phyloP scores from a whole-genome alignment of 331 rosid species.

The Malus hybrid region DNA sequence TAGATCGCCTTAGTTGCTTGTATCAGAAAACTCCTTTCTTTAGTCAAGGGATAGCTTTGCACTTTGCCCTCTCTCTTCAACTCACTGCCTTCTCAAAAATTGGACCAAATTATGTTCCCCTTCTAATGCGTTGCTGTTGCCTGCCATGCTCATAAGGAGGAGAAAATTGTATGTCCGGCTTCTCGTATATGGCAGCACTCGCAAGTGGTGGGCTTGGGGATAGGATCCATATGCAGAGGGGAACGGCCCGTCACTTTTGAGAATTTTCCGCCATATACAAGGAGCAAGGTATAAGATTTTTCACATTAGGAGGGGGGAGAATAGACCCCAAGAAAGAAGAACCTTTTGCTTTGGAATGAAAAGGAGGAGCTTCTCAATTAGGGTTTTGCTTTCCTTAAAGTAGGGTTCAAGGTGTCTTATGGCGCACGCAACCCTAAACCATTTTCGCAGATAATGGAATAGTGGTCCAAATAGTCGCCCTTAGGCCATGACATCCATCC shows the following conservation, averaged over 20 bases:
- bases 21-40: not conserved
- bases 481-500: not conserved
- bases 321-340: not conserved
- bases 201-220: not conserved
- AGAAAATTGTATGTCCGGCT: no score
- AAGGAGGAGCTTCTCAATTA: not conserved
- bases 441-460: not conserved
- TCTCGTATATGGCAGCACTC: not conserved
- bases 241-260: not conserved
- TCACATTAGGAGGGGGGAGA: not conserved
- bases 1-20: not conserved
- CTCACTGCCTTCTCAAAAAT: not conserved
- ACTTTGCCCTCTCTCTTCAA: not conserved
- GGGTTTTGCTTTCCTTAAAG: not conserved
- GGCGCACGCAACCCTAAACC: not conserved
- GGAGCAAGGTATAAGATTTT: not conserved
- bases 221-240: not conserved
- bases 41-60: not conserved
- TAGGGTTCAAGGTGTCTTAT: not conserved
- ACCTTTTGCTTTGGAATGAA: conserved; percentile 1
- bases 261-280: accelerated
- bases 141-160: not conserved
- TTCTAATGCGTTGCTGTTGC: not conserved
- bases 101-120: not conserved
- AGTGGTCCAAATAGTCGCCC: conserved; percentile 1